Evolutionary conservation across 2,329 filamentous ascomycete genomes (phyloP).

Genomic region (Cryoendolithus antarcticus): DNA sequence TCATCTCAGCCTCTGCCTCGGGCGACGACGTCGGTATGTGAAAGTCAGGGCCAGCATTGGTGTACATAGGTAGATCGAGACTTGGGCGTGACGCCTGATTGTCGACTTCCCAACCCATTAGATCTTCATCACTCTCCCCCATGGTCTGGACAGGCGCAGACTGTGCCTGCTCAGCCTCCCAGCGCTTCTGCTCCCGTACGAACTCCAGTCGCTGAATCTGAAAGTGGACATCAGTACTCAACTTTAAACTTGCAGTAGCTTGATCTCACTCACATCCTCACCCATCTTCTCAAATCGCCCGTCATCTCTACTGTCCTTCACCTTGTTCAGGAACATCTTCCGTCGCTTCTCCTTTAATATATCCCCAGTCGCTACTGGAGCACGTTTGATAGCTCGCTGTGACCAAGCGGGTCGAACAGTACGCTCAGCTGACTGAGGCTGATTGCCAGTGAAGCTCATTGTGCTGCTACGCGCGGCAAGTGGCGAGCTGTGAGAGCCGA

Average conservation of each 20-base stretch:
- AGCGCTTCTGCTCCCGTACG: constrained; percentile 29
- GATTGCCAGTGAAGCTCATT: too few species aligned
- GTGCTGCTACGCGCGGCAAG: too few species aligned
- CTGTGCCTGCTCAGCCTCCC: constrained; percentile 32
- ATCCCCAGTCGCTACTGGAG: constrained; percentile 50
- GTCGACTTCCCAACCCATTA: constrained; percentile 8
- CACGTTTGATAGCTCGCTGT: constrained; percentile 45
- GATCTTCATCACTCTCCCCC: constrained; percentile 12
- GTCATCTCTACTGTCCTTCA: constrained; percentile 33
- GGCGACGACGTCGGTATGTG: too few species aligned
- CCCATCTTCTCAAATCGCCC: constrained; percentile 32
- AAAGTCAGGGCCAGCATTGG: too few species aligned
- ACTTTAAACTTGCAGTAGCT: background rate
- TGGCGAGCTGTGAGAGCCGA: too few species aligned
- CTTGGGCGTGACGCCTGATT: background rate
- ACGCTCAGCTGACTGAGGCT: too few species aligned
- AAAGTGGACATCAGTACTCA: constrained; percentile 1
- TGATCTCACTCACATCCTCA: constrained; percentile 29
- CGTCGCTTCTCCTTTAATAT: constrained; percentile 52
- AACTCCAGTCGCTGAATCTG: constrained; percentile 38
- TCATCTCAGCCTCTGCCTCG: constrained; percentile 27
- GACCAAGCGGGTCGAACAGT: too few species aligned
- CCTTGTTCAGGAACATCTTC: constrained; percentile 54
- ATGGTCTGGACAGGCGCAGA: constrained; percentile 23
- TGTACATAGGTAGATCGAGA: too few species aligned